Conservation (phyloP, 2,329 filamentous ascomycete species). For the Coccinonectria pachysandricola region DNA sequence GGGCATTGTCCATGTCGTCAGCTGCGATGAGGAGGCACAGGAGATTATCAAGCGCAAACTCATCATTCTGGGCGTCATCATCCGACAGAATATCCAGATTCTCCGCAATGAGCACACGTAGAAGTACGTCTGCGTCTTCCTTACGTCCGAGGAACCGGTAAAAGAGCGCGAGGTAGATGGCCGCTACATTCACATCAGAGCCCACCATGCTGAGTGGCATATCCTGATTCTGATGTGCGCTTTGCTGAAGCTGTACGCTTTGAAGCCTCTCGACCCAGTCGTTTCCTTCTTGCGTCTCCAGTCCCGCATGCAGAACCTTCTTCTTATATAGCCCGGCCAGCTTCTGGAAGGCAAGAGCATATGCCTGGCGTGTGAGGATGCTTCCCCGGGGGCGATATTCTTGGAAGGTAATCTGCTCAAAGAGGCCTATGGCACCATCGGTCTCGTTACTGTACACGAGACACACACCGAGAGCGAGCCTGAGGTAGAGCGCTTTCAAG, state of each 20-base stretch:
- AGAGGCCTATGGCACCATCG: constrained; percentile 24
- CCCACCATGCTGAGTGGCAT: constrained; percentile 31
- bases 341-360: constrained; percentile 30
- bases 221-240: constrained; percentile 27
- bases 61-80: constrained; percentile 31
- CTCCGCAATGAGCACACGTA: constrained; percentile 25
- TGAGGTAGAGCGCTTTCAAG: constrained; percentile 27
- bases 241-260: constrained; percentile 26
- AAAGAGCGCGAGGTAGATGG: constrained; percentile 30
- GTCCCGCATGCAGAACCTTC: constrained; percentile 20
- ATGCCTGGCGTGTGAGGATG: constrained; percentile 27
- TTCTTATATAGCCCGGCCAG: constrained; percentile 29
- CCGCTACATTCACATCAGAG: constrained; percentile 31
- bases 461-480: constrained; percentile 26
- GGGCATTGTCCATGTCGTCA: constrained; percentile 26
- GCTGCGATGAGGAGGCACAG: constrained; percentile 29
- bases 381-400: constrained; percentile 31
- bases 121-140: constrained; percentile 18
- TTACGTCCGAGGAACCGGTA: constrained; percentile 23
- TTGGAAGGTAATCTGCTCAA: constrained; percentile 26
- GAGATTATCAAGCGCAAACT: constrained; percentile 32
- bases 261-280: constrained; percentile 27
- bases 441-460: constrained; percentile 25
- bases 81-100: constrained; percentile 29
- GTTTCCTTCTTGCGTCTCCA: constrained; percentile 16